phyloP scores from a whole-genome alignment of 176 grass and related monocot genomes.

The Guadua angustifolia region DNA sequence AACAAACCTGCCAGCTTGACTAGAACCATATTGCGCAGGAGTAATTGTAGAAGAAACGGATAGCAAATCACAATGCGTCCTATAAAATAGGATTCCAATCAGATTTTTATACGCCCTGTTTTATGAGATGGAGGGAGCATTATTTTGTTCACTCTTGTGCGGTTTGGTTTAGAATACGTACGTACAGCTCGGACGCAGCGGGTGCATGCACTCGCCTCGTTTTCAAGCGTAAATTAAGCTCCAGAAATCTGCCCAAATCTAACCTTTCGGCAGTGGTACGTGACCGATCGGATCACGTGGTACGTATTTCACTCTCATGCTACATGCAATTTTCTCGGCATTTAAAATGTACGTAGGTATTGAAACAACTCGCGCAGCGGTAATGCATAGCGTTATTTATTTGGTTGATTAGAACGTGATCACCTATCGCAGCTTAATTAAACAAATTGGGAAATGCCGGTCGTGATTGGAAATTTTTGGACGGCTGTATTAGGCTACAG shows the following conservation, averaged over 20 bases:
- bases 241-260: slow-evolving; percentile 12
- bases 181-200: not conserved
- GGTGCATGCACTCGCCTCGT: not conserved
- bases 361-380: not conserved
- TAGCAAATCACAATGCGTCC: too few species aligned
- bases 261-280: slow-evolving; percentile 29
- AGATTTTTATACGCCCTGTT: too few species aligned
- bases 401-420: not conserved
- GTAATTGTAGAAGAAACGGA: too few species aligned
- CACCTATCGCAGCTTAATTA: too few species aligned
- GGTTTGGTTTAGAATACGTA: not conserved
- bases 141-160: not conserved
- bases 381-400: not conserved
- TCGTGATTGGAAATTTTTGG: not conserved
- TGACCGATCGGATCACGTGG: slow-evolving; percentile 31
- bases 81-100: too few species aligned
- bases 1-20: too few species aligned
- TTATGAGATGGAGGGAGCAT: too few species aligned
- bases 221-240: not conserved
- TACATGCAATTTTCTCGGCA: not conserved
- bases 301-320: not conserved
- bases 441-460: not conserved
- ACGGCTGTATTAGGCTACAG: not conserved
- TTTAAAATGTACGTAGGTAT: not conserved
- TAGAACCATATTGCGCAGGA: too few species aligned